phyloP scores from a whole-genome alignment of 2,329 filamentous ascomycete species.

The Pseudogymnoascus destructans region DNA sequence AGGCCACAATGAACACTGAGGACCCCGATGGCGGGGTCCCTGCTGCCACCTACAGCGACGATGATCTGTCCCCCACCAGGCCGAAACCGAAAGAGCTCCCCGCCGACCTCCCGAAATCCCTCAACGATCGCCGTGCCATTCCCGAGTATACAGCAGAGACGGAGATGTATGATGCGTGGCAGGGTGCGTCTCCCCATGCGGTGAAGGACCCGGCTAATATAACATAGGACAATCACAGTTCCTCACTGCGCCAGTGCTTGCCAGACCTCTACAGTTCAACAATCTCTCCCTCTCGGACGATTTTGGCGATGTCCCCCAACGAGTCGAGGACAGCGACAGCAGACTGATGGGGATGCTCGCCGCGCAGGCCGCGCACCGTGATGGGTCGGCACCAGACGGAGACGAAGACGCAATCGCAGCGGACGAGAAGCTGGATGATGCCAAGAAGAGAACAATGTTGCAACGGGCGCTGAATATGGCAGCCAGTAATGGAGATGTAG shows the following conservation, averaged over 20 bases:
- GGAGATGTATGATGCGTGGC: slow-evolving; percentile 98
- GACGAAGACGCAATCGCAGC: slow-evolving; percentile 69
- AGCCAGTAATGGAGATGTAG: slow-evolving; percentile 86
- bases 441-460: slow-evolving; percentile 67
- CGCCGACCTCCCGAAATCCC: slow-evolving; percentile 73
- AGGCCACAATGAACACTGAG: slow-evolving; percentile 45
- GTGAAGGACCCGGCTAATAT: slow-evolving; percentile 15
- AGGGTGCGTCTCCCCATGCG: slow-evolving; percentile 43
- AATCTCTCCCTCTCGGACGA: slow-evolving; percentile 59
- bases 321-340: slow-evolving; percentile 56
- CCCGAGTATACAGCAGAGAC: slow-evolving; percentile 63
- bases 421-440: slow-evolving; percentile 58
- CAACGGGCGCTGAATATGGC: slow-evolving; percentile 90
- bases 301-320: slow-evolving; percentile 50
- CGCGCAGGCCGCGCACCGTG: slow-evolving; percentile 76
- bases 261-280: slow-evolving; percentile 70
- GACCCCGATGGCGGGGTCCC: slow-evolving; percentile 33
- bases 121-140: slow-evolving; percentile 71
- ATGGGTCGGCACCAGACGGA: slow-evolving; percentile 51
- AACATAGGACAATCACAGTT: slow-evolving; percentile 82
- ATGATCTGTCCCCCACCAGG: slow-evolving; percentile 26
- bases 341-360: slow-evolving; percentile 93
- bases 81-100: slow-evolving; percentile 46
- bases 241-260: slow-evolving; percentile 70
- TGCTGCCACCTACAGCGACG: slow-evolving; percentile 42